Conservation (phyloP, 1,284 basidiomycete species). For the Tremellales sp. region DNA sequence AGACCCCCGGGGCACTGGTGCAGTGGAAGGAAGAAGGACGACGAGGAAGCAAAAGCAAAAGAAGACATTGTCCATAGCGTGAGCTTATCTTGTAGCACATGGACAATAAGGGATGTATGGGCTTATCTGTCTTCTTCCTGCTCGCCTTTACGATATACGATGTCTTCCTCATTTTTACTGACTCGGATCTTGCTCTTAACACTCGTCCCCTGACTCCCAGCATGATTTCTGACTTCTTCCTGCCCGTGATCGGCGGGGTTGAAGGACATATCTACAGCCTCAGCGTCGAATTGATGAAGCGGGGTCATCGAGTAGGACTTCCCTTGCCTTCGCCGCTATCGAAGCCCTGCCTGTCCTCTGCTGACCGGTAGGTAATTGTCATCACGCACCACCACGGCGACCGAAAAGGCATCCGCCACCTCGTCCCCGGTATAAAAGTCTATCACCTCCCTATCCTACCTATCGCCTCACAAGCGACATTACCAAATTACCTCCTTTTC, state of each 20-base stretch:
- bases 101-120: constrained; percentile 8
- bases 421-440: constrained; percentile 79
- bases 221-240: constrained; percentile 97
- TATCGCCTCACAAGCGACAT: constrained; percentile 82
- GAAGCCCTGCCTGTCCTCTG: neutral
- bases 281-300: constrained; percentile 71
- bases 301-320: constrained; percentile 79
- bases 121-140: constrained; percentile 11
- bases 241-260: constrained; percentile 90
- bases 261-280: constrained; percentile 96
- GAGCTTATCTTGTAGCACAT: constrained; percentile 10
- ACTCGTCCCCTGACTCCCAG: constrained; percentile 17
- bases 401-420: constrained; percentile 82
- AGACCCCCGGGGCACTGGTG: too few species aligned
- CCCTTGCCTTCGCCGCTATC: neutral
- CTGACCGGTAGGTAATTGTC: constrained; percentile 68
- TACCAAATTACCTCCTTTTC: constrained; percentile 91
- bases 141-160: neutral
- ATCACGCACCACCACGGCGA: constrained; percentile 90
- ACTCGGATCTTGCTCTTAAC: too few species aligned
- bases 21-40: constrained; percentile 4
- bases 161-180: too few species aligned
- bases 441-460: constrained; percentile 89
- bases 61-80: constrained; percentile 27
- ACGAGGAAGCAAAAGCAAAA: constrained; percentile 8